Evolutionary conservation across 495 filamentous ascomycete species (phyloP), one percentile per base, ranked within the genome.

Genomic region (Penicillium bialowiezense): DNA sequence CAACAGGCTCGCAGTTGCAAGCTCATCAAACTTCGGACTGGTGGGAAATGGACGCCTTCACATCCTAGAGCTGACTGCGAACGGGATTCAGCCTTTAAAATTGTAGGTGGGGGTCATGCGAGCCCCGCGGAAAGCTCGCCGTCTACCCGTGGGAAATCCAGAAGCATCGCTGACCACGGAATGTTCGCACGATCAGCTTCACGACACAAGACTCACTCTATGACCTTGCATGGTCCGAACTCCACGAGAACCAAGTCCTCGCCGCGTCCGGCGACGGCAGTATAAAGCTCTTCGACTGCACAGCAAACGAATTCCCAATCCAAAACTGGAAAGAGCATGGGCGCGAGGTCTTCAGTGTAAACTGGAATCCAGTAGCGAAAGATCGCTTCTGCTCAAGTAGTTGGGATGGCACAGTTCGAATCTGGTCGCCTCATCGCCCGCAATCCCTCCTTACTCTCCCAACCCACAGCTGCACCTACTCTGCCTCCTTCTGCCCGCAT

Each of bases 191-290:
- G 19, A 33, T 7, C 53, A 91, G 86, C 64, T 98, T 88, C 71
- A 92, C 96, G 58, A 98, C 93, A 28, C 93, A 97, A 76, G 95
- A 97, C 66, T 86, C 90, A 33, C 87, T 96, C 58, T 98, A 91
- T 69, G 93, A 98, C 69, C 76, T 89, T 32, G 77, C 89, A 52
- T 97, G 91, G 90, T 95, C 90, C 48, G 93, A 98, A 70, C 77
- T 86, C 44, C 87, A 98, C 76, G 90, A 96, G 74, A 68, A 93
- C 67, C 93, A 98, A 71, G 75, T 96, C 52, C 81, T 91, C 13
- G 82, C 86, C 3, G 95, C 88, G 2, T 85, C 83, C 29, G 93
- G 93, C 48, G 93, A 98, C 67, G 93, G 93, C 46, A 89, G 86
- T 50, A 79, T 98, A 64, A 97, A 96, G 71, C 83, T 98, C 38